Percentiles rank a stretch among this genome's conserved stretches.
These are phyloP conservation scores for Alternaria gaisen DNA, from an alignment of 2,329 filamentous ascomycete genomes.

Conservation along the genomic window DNA sequence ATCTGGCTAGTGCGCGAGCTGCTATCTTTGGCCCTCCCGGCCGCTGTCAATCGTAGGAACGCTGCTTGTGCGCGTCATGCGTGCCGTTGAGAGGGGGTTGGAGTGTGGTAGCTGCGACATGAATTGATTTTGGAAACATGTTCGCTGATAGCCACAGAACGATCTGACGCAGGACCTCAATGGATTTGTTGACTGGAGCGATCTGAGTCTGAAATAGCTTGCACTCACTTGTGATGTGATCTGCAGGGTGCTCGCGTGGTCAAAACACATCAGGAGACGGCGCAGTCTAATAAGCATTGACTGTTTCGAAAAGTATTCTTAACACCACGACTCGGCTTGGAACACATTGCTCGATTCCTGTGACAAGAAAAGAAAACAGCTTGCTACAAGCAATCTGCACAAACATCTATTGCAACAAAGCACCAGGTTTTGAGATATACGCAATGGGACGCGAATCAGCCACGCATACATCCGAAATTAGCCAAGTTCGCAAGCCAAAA, in stretches of 20 bases:
- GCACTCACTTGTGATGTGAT: neutral
- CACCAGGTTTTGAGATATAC: neutral
- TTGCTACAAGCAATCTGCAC: neutral
- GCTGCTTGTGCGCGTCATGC: neutral
- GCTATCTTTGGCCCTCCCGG: neutral
- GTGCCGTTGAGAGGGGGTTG: neutral
- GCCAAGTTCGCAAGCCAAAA: neutral
- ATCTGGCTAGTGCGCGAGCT: neutral
- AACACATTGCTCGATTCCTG: neutral
- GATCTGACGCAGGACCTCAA: neutral
- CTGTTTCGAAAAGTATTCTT: constrained; percentile 1
- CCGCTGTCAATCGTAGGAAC: neutral
- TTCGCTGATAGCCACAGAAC: neutral
- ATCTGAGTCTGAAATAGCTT: neutral
- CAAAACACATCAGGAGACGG: neutral
- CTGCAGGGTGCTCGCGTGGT: neutral
- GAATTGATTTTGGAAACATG: constrained; percentile 2
- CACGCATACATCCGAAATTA: neutral
- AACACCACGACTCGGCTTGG: neutral
- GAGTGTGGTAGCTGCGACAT: neutral
- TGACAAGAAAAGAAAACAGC: neutral
- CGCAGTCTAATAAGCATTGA: neutral
- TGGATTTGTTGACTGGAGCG: neutral
- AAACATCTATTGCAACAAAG: neutral
- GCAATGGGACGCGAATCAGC: constrained; percentile 7